Evolutionary conservation across 176 grass and related monocot genomes (phyloP).

Genomic region (Oryza brachyantha): DNA sequence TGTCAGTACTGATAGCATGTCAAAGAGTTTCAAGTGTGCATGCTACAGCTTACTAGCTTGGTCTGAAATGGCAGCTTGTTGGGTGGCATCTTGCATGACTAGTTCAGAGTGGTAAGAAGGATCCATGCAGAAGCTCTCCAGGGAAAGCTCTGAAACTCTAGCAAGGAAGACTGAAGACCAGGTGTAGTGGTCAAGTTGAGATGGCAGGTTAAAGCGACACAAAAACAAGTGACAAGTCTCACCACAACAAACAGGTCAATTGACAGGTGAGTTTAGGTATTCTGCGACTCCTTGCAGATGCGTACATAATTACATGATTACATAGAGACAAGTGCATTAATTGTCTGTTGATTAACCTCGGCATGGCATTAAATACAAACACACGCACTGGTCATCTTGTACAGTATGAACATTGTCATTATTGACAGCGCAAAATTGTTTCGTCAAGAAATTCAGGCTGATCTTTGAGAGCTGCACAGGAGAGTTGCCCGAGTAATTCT

Average conservation of each 20-base stretch:
- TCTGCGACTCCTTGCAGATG: background rate
- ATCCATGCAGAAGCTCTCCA: background rate
- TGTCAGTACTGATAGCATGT: background rate
- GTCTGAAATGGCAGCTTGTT: slow-evolving; percentile 15
- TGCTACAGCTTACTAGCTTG: background rate
- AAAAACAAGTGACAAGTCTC: background rate
- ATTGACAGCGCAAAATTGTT: background rate
- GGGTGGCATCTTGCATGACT: background rate
- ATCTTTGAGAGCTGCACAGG: background rate
- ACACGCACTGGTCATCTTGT: background rate
- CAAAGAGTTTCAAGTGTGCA: background rate
- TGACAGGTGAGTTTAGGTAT: background rate
- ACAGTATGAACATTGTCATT: background rate
- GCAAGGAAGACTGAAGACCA: background rate
- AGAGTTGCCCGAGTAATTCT: background rate
- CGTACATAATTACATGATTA: background rate
- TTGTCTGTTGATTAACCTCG: background rate
- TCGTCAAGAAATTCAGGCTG: background rate
- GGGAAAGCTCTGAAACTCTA: background rate
- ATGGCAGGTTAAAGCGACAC: background rate
- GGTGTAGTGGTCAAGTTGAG: background rate
- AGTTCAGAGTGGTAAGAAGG: slow-evolving; percentile 5
- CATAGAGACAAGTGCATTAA: background rate
- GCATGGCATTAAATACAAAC: background rate
- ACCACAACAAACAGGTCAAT: slow-evolving; percentile 3